A percentile compares a stretch with the other conserved stretches of the same genome.
Conservation (phyloP, 768 basidiomycete genomes). For the Phaeotremella fagi region DNA sequence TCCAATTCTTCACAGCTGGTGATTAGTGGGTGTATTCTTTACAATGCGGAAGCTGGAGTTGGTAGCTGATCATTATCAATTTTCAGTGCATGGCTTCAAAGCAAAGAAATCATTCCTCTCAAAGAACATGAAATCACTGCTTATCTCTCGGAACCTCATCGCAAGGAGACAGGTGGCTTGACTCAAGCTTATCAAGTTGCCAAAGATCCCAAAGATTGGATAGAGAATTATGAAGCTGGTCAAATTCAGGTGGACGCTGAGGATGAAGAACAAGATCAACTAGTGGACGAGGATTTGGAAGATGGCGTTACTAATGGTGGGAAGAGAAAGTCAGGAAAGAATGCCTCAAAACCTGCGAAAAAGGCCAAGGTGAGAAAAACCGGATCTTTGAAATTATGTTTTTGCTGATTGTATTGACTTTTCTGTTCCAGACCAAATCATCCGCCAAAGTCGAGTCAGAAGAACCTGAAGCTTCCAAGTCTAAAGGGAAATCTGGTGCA, state of each 20-base stretch:
- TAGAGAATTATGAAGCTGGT: constrained; percentile 52
- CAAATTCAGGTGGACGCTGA: constrained; percentile 62
- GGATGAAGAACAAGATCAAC: constrained; percentile 69
- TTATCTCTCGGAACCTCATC: constrained; percentile 61
- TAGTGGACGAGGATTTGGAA: constrained; percentile 76
- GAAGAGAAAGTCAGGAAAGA: constrained; percentile 59
- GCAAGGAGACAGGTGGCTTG: constrained; percentile 72
- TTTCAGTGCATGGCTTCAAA: constrained; percentile 72
- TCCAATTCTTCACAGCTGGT: constrained; percentile 86
- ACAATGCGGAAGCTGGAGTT: constrained; percentile 12
- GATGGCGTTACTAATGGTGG: constrained; percentile 64
- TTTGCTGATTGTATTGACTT: too few relatives aligned
- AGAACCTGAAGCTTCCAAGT: constrained; percentile 64
- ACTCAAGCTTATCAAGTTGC: constrained; percentile 69
- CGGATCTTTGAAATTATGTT: neutral
- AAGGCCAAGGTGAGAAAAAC: constrained; percentile 56
- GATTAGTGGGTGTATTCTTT: constrained; percentile 68
- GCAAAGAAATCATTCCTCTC: constrained; percentile 76
- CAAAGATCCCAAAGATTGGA: constrained; percentile 66
- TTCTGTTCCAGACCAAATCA: constrained; percentile 55
- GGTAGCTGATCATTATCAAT: constrained; percentile 1
- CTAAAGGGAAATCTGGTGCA: constrained; percentile 60
- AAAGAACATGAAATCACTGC: constrained; percentile 74
- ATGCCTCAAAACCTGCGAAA: constrained; percentile 64
- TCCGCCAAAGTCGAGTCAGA: constrained; percentile 72